A percentile compares a stretch with the other conserved stretches of the same genome.
These are phyloP conservation scores for Yamadazyma blattariae DNA, from an alignment of 1,139 yeast species.

Conservation along the genomic window DNA sequence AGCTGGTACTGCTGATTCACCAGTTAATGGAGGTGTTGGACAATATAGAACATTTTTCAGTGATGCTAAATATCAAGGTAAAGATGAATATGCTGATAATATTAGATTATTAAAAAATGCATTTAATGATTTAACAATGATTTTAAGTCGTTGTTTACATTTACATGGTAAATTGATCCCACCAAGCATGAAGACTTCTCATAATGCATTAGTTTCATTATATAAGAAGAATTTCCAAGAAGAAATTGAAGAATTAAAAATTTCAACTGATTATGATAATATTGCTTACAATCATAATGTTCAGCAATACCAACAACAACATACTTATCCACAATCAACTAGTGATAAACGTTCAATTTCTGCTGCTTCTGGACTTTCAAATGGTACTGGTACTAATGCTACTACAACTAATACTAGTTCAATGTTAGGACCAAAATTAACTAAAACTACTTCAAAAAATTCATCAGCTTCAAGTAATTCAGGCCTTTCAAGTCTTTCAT, in stretches of 20 bases:
- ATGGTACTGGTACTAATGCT: conserved; percentile 18
- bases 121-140: conserved; percentile 66
- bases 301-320: conserved; percentile 16
- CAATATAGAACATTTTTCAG: conserved; percentile 72
- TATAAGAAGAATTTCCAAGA: conserved; percentile 66
- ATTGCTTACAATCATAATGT: conserved; percentile 23
- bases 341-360: conserved; percentile 15
- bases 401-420: conserved; percentile 29
- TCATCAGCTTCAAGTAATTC: conserved; percentile 28
- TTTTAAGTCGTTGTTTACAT: conserved; percentile 63
- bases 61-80: conserved; percentile 34
- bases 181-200: conserved; percentile 55
- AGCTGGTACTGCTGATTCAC: conserved; percentile 88
- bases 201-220: conserved; percentile 61
- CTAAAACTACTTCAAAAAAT: conserved; percentile 31
- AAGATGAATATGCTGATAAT: conserved; percentile 44
- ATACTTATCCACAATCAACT: conserved; percentile 7
- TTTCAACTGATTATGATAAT: conserved; percentile 33
- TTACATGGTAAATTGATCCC: conserved; percentile 72
- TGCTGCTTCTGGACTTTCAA: conserved; percentile 15
- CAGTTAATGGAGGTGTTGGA: conserved; percentile 90
- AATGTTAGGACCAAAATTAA: conserved; percentile 22
- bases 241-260: conserved; percentile 51
- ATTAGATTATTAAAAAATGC: conserved; percentile 54
- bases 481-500: conserved; percentile 24